Conservation (phyloP, 208 protist genomes). For the Leptomonas pyrrhocoris region DNA sequence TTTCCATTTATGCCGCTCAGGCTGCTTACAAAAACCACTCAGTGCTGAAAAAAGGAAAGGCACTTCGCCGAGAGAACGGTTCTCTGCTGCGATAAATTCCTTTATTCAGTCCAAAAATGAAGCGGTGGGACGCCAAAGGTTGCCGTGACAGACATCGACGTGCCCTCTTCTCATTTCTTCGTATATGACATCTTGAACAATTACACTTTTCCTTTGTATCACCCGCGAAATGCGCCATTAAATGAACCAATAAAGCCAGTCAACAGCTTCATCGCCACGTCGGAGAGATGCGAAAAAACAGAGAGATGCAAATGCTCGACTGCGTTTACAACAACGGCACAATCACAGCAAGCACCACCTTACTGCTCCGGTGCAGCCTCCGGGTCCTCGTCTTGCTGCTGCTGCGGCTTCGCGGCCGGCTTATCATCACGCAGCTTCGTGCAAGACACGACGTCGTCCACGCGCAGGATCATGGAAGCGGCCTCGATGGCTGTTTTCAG, state of each 20-base stretch:
- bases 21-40: neutral
- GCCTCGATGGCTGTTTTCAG: conserved; percentile 99
- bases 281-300: neutral
- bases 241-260: neutral
- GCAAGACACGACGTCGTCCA: conserved; percentile 99
- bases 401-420: conserved; percentile 41
- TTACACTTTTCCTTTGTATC: no score
- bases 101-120: no score
- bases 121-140: no score
- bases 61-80: no score
- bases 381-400: conserved; percentile 65
- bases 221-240: no score
- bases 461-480: conserved; percentile 98
- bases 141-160: no score
- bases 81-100: no score
- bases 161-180: no score
- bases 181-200: no score
- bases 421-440: conserved; percentile 85
- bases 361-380: conserved; percentile 53
- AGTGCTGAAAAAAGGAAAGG: neutral
- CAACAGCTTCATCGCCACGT: neutral
- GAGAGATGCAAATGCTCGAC: neutral
- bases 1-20: neutral
- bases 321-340: no score
- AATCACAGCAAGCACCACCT: neutral